Conservation (phyloP, 2,329 filamentous ascomycete species). For the Epichloe brachyelytri region DNA sequence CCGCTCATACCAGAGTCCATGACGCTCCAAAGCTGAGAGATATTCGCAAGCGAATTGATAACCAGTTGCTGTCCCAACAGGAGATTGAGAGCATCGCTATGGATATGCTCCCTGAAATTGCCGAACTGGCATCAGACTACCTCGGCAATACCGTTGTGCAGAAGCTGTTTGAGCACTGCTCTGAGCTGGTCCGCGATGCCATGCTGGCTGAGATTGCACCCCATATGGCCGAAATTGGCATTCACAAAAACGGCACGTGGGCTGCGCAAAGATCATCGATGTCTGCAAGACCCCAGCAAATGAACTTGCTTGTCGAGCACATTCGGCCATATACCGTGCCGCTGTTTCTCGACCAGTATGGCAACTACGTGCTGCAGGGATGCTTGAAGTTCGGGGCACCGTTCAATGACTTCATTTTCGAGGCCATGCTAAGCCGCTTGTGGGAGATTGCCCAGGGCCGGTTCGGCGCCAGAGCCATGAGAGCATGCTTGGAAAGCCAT, state of each 20-base stretch:
- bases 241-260: slow-evolving; percentile 99
- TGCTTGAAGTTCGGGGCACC: slow-evolving; percentile 84
- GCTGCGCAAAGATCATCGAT: slow-evolving; percentile 97
- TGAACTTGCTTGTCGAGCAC: slow-evolving; percentile 71
- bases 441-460: slow-evolving; percentile 90
- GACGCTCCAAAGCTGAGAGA: slow-evolving; percentile 91
- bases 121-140: slow-evolving; percentile 89
- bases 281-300: slow-evolving; percentile 80
- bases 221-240: slow-evolving; percentile 88
- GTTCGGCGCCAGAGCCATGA: slow-evolving; percentile 91
- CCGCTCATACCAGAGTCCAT: slow-evolving; percentile 76
- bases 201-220: slow-evolving; percentile 84
- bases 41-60: slow-evolving; percentile 95
- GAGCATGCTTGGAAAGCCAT: slow-evolving; percentile 91
- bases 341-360: slow-evolving; percentile 92
- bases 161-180: slow-evolving; percentile 95
- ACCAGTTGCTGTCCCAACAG: slow-evolving; percentile 68
- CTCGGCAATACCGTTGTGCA: slow-evolving; percentile 98
- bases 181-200: slow-evolving; percentile 74
- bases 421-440: slow-evolving; percentile 86
- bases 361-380: slow-evolving; percentile 95
- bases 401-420: slow-evolving; percentile 94
- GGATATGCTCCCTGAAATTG: slow-evolving; percentile 93
- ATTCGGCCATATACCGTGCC: slow-evolving; percentile 78
- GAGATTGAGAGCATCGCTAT: slow-evolving; percentile 89